These are phyloP conservation scores for Hymenoscyphus fructigenus DNA, from an alignment of 2,329 filamentous ascomycete species.

Conservation along the genomic window DNA sequence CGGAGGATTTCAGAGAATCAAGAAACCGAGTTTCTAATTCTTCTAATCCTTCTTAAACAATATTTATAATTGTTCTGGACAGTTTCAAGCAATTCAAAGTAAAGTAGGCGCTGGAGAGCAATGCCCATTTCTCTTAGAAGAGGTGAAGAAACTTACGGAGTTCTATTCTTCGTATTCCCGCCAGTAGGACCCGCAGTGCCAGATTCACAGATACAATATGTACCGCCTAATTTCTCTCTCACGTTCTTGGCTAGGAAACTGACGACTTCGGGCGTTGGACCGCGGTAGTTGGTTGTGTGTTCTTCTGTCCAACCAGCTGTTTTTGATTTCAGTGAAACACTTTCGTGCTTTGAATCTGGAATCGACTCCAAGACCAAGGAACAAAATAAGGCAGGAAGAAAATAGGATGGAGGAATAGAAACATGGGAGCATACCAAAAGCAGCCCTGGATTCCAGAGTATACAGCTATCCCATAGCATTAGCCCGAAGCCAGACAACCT, in stretches of 20 bases:
- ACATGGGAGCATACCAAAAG: conserved; percentile 29
- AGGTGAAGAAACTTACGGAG: conserved; percentile 43
- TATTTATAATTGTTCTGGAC: too few species aligned
- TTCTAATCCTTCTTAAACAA: too few species aligned
- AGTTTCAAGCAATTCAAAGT: too few species aligned
- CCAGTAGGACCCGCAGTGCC: conserved; percentile 65
- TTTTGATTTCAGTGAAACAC: neutral
- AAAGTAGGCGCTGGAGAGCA: too few species aligned
- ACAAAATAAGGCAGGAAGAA: neutral
- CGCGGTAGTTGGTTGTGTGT: conserved; percentile 52
- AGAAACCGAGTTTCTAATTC: too few species aligned
- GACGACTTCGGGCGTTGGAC: conserved; percentile 59
- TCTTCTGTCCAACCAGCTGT: conserved; percentile 58
- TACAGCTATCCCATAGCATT: conserved; percentile 27
- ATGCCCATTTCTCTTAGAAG: too few species aligned
- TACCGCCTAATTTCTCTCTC: conserved; percentile 52
- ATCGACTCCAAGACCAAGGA: neutral
- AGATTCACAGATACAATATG: conserved; percentile 58
- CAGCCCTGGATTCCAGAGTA: conserved; percentile 34
- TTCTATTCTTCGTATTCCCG: conserved; percentile 54
- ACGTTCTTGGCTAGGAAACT: conserved; percentile 55
- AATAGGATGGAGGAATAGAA: neutral
- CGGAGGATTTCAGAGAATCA: too few species aligned
- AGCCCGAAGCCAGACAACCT: neutral
- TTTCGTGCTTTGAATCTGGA: neutral